phyloP scores from a whole-genome alignment of 2,329 filamentous ascomycete species.

The Exophiala sp. region DNA sequence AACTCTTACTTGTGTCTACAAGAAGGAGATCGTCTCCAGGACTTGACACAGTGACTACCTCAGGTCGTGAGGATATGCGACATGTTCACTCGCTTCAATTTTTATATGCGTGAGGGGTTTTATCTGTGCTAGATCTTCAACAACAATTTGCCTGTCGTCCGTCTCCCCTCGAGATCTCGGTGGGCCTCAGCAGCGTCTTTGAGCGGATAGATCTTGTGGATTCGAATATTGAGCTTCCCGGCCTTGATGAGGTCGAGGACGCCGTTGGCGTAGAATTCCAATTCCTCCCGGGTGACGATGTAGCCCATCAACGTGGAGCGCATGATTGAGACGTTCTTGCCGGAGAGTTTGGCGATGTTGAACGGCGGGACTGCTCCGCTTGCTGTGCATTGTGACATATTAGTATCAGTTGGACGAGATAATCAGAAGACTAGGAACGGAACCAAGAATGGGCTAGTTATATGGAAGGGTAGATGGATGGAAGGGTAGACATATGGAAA shows the following conservation, averaged over 20 bases:
- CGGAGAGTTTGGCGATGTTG: conserved; percentile 52
- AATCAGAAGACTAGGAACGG: background rate
- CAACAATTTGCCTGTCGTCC: conserved; percentile 77
- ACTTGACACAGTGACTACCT: no score
- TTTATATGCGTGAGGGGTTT: background rate
- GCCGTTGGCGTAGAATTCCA: conserved; percentile 63
- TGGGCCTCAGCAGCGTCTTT: conserved; percentile 68
- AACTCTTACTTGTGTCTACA: no score
- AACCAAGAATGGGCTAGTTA: no score
- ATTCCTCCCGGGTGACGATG: conserved; percentile 62
- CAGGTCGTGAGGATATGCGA: no score
- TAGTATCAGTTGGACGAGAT: background rate
- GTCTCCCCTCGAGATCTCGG: conserved; percentile 70
- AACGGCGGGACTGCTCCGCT: conserved; percentile 67
- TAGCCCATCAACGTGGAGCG: conserved; percentile 71
- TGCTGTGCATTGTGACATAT: conserved; percentile 9
- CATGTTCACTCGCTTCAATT: no score
- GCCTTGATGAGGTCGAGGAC: conserved; percentile 66
- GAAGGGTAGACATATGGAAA: background rate
- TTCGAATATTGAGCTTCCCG: conserved; percentile 63
- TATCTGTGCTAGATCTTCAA: conserved; percentile 53
- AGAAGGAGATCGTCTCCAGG: no score
- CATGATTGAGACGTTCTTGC: conserved; percentile 72
- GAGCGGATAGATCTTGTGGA: conserved; percentile 73
- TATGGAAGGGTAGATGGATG: no score